Percentiles rank a stretch among this genome's conserved stretches.
Evolutionary conservation across 2,329 filamentous ascomycete genomes (phyloP).

Genomic region (Penicillium sclerotiorum): DNA sequence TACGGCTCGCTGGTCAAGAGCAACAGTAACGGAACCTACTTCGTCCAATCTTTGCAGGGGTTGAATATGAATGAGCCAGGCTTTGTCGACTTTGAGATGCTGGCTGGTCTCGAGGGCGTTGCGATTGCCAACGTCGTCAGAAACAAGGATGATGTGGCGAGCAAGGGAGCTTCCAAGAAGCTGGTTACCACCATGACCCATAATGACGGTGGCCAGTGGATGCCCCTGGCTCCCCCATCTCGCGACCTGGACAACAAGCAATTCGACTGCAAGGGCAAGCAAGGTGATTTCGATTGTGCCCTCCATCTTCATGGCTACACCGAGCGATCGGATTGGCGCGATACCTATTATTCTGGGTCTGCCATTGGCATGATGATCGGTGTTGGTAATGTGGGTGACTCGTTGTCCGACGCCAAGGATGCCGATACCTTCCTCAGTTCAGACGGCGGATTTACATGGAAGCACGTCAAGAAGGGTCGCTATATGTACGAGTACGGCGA

Average conservation of each 20-base stretch:
- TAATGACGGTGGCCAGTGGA: slow-evolving; percentile 92
- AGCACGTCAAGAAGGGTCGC: slow-evolving; percentile 77
- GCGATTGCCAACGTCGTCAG: slow-evolving; percentile 81
- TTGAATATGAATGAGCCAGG: slow-evolving; percentile 78
- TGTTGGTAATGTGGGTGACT: slow-evolving; percentile 83
- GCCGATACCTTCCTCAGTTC: slow-evolving; percentile 88
- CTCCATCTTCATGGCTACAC: slow-evolving; percentile 96
- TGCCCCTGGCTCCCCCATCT: slow-evolving; percentile 69
- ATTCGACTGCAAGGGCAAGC: slow-evolving; percentile 67
- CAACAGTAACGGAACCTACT: slow-evolving; percentile 96
- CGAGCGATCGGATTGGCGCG: slow-evolving; percentile 76
- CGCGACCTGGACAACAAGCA: slow-evolving; percentile 71
- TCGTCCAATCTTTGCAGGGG: slow-evolving; percentile 76
- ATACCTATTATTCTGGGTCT: slow-evolving; percentile 85
- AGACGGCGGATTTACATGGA: slow-evolving; percentile 91
- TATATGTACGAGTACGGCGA: slow-evolving; percentile 97
- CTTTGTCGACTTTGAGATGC: slow-evolving; percentile 95
- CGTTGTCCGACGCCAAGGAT: slow-evolving; percentile 67
- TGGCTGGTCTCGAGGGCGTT: slow-evolving; percentile 88
- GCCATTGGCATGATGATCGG: slow-evolving; percentile 91
- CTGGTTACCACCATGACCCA: slow-evolving; percentile 92
- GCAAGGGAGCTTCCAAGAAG: slow-evolving; percentile 70
- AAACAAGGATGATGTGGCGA: slow-evolving; percentile 67
- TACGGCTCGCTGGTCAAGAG: slow-evolving; percentile 94
- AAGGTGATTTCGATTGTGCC: slow-evolving; percentile 68